A percentile compares a stretch with the other conserved stretches of the same genome.
These are phyloP conservation scores for Grigorovia humatica DNA, from an alignment of 805 yeast genomes.

Conservation along the genomic window DNA sequence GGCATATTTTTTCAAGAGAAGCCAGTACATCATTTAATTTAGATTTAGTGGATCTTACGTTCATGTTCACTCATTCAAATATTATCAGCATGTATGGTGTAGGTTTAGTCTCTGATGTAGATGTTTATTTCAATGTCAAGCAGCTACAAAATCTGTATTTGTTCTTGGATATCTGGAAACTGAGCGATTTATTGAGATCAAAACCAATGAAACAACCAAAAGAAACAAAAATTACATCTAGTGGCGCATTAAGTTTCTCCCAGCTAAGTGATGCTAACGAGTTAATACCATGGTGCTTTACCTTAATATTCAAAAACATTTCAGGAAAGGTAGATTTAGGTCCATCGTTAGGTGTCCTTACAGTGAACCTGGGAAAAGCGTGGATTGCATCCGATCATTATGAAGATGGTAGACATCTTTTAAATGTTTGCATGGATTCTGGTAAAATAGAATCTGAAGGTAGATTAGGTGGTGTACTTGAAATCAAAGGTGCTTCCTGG, in stretches of 20 bases:
- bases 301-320: conserved; percentile 44
- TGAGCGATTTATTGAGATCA: conserved; percentile 30
- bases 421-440: conserved; percentile 49
- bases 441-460: conserved; percentile 54
- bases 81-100: conserved; percentile 37
- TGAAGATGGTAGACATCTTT: conserved; percentile 58
- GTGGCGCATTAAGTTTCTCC: background rate
- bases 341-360: conserved; percentile 63
- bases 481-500: conserved; percentile 38
- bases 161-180: conserved; percentile 76
- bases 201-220: conserved; percentile 8
- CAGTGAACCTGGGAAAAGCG: conserved; percentile 42
- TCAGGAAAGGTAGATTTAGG: conserved; percentile 66
- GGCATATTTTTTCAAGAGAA: conserved; percentile 85
- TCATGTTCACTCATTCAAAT: conserved; percentile 37
- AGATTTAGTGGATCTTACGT: conserved; percentile 38
- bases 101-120: conserved; percentile 44
- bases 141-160: conserved; percentile 81
- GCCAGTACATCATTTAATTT: conserved; percentile 61
- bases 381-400: conserved; percentile 66
- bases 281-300: conserved; percentile 67
- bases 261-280: background rate
- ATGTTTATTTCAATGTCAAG: conserved; percentile 60
- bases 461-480: conserved; percentile 65
- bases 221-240: background rate